Base-by-base conservation (phyloP, 2,329 filamentous ascomycete genomes). In the Trichocomaceae sp. region DNA sequence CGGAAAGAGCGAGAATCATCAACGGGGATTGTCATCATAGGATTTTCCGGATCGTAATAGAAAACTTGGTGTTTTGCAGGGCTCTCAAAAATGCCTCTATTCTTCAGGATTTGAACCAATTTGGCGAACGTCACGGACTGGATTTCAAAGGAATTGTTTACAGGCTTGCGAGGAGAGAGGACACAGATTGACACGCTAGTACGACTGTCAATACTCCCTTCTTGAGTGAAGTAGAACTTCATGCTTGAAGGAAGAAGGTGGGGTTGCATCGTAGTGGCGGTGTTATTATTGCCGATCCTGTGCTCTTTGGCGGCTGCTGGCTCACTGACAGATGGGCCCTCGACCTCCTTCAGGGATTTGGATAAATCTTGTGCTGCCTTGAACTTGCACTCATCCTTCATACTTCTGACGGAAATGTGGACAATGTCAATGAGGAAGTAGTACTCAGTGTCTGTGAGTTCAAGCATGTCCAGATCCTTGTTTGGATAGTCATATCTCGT, bases 191-290 rank as follows among this genome's bases (percentile, higher is more conserved):
- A 8, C 0, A 52, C 17, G 3, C 50, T 22, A 6, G 42, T 52
- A 19, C 50, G 42, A 15, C 19, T 52, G 4, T 52, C 41, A 4
- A 17, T 2, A 2, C 39, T 39, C 15, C 8, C 41, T 26, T 47
- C 41, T 29, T 52, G 26, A 19, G 35, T 47, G 15, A 52, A 37
- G 41, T 52, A 52, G 2, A 52, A 17, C 35, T 46, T 52, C 10
- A 29, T 52, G 1, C 13, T 35, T 5, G 17, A 13, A n/a, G 39
- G 41, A 1, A 52, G 8, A 7, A 3, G 1, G 10, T 13, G 9
- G 2, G 3, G 13, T 23, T 29, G 10, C 22, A n/a, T n/a, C n/a
- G n/a, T n/a, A n/a, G n/a, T 15, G 31, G 2, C 29, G 29, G 2
- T 15, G 31, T 13, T 15, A 13, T 35, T 15, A 13, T 15, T 35